phyloP scores from a whole-genome alignment of 2,329 filamentous ascomycete genomes.

The Ascosphaera acerosa region DNA sequence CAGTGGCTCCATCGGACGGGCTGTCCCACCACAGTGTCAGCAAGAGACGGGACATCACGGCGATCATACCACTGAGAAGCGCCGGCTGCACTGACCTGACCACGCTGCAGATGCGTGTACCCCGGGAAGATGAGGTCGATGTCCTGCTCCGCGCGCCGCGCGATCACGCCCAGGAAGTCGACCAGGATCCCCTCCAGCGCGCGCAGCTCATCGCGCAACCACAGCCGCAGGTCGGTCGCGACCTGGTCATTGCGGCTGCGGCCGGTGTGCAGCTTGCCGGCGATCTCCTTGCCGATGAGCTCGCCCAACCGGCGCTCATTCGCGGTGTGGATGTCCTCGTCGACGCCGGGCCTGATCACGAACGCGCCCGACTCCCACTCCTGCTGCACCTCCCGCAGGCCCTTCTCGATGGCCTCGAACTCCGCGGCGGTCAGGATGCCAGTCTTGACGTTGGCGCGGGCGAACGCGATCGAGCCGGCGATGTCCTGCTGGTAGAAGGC shows the following conservation, averaged over 20 bases:
- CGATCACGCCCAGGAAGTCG: conserved; percentile 42
- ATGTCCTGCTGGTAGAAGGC: conserved; percentile 54
- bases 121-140: conserved; percentile 63
- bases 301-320: conserved; percentile 40
- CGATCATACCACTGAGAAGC: too few relatives aligned
- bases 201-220: conserved; percentile 51
- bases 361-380: conserved; percentile 12
- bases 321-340: conserved; percentile 9
- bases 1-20: conserved; percentile 64
- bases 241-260: conserved; percentile 80
- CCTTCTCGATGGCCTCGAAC: conserved; percentile 42
- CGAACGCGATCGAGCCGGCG: conserved; percentile 48
- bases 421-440: conserved; percentile 45
- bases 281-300: conserved; percentile 62
- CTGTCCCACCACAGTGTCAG: conserved; percentile 12
- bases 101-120: conserved; percentile 70
- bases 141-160: conserved; percentile 44
- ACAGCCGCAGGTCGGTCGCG: conserved; percentile 72
- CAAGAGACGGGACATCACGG: too few relatives aligned
- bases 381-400: conserved; percentile 28
- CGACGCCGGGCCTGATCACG: conserved; percentile 8
- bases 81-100: conserved; percentile 19
- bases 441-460: conserved; percentile 43
- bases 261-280: conserved; percentile 72
- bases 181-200: conserved; percentile 43